phyloP scores from a whole-genome alignment of 371 early-diverging fungal genomes.

The Smittium culicis region DNA sequence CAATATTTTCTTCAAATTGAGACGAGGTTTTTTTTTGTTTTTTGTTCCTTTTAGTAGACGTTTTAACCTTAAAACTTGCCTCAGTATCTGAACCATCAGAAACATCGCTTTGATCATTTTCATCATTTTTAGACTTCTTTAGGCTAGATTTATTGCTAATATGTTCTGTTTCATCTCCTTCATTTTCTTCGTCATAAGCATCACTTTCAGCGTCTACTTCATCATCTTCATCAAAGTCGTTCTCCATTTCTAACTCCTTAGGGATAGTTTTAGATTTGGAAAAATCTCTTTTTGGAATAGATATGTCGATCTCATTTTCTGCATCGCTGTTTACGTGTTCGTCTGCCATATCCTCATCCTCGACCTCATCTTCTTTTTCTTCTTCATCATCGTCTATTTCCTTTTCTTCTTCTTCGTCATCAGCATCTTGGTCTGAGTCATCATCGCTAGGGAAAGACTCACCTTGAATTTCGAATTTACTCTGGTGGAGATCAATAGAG shows the following conservation, averaged over 20 bases:
- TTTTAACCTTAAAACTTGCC: conserved; percentile 12
- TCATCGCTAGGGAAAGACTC: conserved; percentile 9
- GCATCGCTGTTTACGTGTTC: background rate
- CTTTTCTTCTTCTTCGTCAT: conserved; percentile 21
- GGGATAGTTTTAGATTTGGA: too few relatives aligned
- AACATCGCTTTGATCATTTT: background rate
- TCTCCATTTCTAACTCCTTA: background rate
- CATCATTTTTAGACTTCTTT: background rate
- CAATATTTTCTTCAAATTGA: background rate
- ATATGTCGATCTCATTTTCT: background rate
- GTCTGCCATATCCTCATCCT: conserved; percentile 16
- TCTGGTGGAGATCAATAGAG: background rate
- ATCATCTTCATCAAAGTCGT: background rate
- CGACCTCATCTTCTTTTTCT: conserved; percentile 16
- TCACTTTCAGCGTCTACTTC: background rate
- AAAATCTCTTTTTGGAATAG: background rate
- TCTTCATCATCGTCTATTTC: conserved; percentile 20
- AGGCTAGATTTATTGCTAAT: background rate
- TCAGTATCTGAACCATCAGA: conserved; percentile 1
- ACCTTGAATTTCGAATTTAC: conserved; percentile 7
- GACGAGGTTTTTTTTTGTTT: background rate
- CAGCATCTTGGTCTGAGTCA: conserved; percentile 17
- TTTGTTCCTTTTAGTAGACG: background rate
- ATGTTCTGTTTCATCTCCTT: conserved; percentile 13
- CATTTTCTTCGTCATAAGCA: background rate